A percentile compares a stretch with the other conserved stretches of the same genome.
Evolutionary conservation across 805 yeast species (phyloP).

Genomic region (Candida quercuum): DNA sequence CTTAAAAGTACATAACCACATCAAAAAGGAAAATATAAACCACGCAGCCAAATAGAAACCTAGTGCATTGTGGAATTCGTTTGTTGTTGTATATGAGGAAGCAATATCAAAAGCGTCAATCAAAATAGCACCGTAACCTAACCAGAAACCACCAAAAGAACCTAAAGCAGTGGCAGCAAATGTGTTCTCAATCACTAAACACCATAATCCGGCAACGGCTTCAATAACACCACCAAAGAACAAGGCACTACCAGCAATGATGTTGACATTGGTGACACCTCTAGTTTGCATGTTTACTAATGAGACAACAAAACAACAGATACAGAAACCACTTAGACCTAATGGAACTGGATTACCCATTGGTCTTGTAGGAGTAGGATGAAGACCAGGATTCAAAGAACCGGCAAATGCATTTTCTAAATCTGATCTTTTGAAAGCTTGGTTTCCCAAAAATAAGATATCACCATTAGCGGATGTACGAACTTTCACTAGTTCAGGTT

Average conservation of each 20-base stretch:
- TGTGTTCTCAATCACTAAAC: conserved; percentile 69
- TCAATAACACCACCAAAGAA: conserved; percentile 74
- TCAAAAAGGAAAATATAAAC: conserved; percentile 58
- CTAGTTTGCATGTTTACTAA: conserved; percentile 60
- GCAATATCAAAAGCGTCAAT: conserved; percentile 53
- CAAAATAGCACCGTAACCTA: conserved; percentile 61
- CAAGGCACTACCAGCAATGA: conserved; percentile 61
- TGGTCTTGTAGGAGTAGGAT: conserved; percentile 41
- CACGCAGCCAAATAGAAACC: conserved; percentile 60
- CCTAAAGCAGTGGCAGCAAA: conserved; percentile 58
- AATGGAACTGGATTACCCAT: conserved; percentile 75
- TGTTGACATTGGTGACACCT: conserved; percentile 55
- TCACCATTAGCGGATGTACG: conserved; percentile 30
- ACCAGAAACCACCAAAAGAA: conserved; percentile 69
- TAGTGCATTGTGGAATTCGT: conserved; percentile 42
- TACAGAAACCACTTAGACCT: conserved; percentile 67
- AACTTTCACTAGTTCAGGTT: conserved; percentile 12
- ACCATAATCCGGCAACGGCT: conserved; percentile 70
- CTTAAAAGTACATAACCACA: conserved; percentile 53
- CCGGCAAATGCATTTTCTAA: conserved; percentile 63
- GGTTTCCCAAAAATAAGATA: conserved; percentile 33
- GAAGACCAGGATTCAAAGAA: conserved; percentile 37
- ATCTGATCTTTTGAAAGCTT: conserved; percentile 45
- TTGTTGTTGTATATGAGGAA: conserved; percentile 40
- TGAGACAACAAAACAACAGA: conserved; percentile 51